Base-by-base conservation (phyloP, 2,329 filamentous ascomycete species). In the Trichophyton schoenleinii region DNA sequence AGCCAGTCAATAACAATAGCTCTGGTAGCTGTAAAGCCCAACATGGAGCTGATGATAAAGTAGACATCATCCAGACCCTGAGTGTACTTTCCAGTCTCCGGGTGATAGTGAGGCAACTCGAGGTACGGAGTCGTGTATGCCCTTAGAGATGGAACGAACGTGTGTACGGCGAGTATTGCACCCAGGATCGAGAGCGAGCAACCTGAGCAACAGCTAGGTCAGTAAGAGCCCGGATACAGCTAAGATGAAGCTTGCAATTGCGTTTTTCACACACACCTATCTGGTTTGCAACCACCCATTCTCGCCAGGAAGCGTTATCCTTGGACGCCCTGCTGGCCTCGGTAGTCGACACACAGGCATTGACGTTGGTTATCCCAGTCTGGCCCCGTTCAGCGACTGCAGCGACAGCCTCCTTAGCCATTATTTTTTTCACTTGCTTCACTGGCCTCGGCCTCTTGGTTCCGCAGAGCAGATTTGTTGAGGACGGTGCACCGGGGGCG, bases 1-100 rank as follows among this genome's bases (percentile, higher is more conserved):
- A 95, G 69, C 76, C 95, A 94, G 72, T 96, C 91, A 84, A 97
- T 95, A 61, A 83, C 79, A 59, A 84, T 85, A 44, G 90, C 91
- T 63, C 94, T 87, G 59, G 96, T 80, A 22, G 88, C 91, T 1
- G 90, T 96, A 72, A 96, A 91, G 61, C 91, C 81, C 61, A 96
- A 80, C 67, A 95, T 83, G 78, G 87, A 92, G 70, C 88, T 87
- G 9, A 82, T 71, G 55, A 96, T 85, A 69, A 91, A 83, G 72
- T 87, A 87, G 64, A 84, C 77, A 75, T 99, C 94, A 70, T 95
- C 86, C 72, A 80, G 81, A 64, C 94, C 92, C 66, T 87, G 82
- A 55, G 83, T 83, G 74, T 96, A 97, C 63, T 82, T 76, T 52
- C 83, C 85, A 0, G 85, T 84, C 6, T 78, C 70, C 0, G 83